A percentile compares a stretch with the other conserved stretches of the same genome.
Conservation (phyloP, 148 eudicot genomes). For the Amaranthus hypochondriacus region DNA sequence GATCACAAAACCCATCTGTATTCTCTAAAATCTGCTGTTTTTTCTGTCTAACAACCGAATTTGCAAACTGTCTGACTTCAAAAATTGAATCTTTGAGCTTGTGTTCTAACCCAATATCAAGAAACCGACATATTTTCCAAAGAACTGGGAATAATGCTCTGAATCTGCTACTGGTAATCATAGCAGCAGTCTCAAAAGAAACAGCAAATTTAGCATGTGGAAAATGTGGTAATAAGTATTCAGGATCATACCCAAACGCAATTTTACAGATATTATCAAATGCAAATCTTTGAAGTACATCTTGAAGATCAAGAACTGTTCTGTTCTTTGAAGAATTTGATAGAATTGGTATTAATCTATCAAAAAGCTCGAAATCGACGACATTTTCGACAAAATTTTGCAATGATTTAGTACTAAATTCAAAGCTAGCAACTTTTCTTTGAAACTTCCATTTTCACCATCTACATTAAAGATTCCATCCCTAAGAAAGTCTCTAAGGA, state of each 20-base stretch:
- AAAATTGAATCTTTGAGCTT: slow-evolving; percentile 21
- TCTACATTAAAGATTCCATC: slow-evolving; percentile 32
- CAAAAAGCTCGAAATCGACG: slow-evolving; percentile 32
- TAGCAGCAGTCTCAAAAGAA: slow-evolving; percentile 31
- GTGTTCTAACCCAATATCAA: slow-evolving; percentile 35
- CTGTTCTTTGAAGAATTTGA: slow-evolving; percentile 4
- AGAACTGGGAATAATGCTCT: slow-evolving; percentile 12
- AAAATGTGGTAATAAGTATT: slow-evolving; percentile 22
- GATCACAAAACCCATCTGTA: no score
- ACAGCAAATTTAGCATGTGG: slow-evolving; percentile 23
- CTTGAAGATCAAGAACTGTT: slow-evolving; percentile 11
- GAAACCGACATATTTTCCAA: slow-evolving; percentile 30
- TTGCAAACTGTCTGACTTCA: slow-evolving; percentile 21
- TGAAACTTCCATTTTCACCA: slow-evolving; percentile 48
- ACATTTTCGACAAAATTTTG: slow-evolving; percentile 32
- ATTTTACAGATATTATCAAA: slow-evolving; percentile 27
- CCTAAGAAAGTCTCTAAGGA: slow-evolving; percentile 30
- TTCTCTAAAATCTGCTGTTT: neutral
- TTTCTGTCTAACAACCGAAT: slow-evolving; percentile 1
- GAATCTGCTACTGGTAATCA: slow-evolving; percentile 21
- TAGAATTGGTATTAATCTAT: slow-evolving; percentile 31
- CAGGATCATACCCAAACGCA: slow-evolving; percentile 42
- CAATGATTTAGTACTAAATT: slow-evolving; percentile 34
- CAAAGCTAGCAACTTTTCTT: slow-evolving; percentile 33
- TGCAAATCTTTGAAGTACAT: slow-evolving; percentile 18